phyloP scores from a whole-genome alignment of 2,329 filamentous ascomycete species.

The Penicillium hesseltinei region DNA sequence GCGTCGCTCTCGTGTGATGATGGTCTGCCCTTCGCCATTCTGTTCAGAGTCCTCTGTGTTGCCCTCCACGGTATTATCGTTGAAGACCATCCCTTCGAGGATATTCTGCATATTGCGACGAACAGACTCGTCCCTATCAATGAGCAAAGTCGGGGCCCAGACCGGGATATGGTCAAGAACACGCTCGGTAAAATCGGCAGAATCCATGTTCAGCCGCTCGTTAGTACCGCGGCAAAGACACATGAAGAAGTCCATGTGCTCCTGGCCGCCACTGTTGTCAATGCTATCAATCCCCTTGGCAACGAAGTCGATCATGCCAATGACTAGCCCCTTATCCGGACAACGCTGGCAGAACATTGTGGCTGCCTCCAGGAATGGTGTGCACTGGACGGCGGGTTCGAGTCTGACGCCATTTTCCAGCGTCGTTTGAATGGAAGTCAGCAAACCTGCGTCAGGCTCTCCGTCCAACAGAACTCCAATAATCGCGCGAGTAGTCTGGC shows the following conservation, averaged over 20 bases:
- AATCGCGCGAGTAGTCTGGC: conserved; percentile 54
- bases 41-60: conserved; percentile 23
- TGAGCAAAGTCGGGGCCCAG: conserved; percentile 54
- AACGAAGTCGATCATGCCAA: conserved; percentile 41
- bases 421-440: conserved; percentile 51
- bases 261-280: conserved; percentile 47
- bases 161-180: conserved; percentile 45
- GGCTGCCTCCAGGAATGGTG: conserved; percentile 60
- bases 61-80: conserved; percentile 27
- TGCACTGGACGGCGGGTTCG: conserved; percentile 47
- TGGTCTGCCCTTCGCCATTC: neutral
- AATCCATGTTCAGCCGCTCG: conserved; percentile 33
- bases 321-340: conserved; percentile 37
- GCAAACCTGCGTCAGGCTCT: conserved; percentile 50
- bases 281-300: conserved; percentile 51
- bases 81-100: conserved; percentile 45
- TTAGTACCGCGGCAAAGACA: conserved; percentile 50
- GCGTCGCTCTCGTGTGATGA: conserved; percentile 25
- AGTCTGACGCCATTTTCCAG: conserved; percentile 56
- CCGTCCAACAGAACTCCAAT: conserved; percentile 57
- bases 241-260: conserved; percentile 54
- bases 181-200: conserved; percentile 34
- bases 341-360: conserved; percentile 52
- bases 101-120: conserved; percentile 47
- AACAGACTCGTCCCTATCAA: conserved; percentile 49